Base-by-base conservation (phyloP, 352 stramenopile genomes). In the Phytophthora hibernalis region DNA sequence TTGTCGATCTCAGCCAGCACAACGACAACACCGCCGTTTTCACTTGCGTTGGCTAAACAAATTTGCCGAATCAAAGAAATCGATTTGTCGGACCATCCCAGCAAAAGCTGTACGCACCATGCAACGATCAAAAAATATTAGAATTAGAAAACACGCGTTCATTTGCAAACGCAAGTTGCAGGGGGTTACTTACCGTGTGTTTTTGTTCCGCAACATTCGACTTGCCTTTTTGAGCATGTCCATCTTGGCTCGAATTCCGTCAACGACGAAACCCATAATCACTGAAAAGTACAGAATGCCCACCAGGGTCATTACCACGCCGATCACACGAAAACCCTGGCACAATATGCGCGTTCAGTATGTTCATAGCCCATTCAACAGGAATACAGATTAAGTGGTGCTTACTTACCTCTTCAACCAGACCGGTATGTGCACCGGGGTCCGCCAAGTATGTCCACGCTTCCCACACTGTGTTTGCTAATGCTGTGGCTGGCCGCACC, bases 181-280 rank as follows among this genome's bases (percentile, higher is more conserved):
- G 11, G 30, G 3, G 9, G 1, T 10, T 21, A 15, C 73, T 70
- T 68, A 93, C 82, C 28, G 89, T 96, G 72, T 97, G 91, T 15
- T 80, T 77, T 7, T 81, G 59, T 58, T 97, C 91, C 1, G 92
- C 85, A 2, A 97, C 82, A 40, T 87, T 82, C 16, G 77, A 91
- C 28, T 92, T 92, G 16, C 91, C 91, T 73, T 95, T 57, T 97
- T 97, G 4, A 97, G 58, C 38, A 80, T 90, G 52, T 97, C 88
- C 70, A 97, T 92, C 58, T 95, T 93, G 6, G 86, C 89, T 18
- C 82, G 85, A 77, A 97, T 96, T 11, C 72, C 82, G 40, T 97
- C 90, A 12, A 93, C 89, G 4, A 97, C 86, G 31, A 97, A 96
- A 26, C 90, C 91, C 77, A 97, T 92, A 57, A 97, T 95, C 12